A percentile compares a stretch with the other conserved stretches of the same genome.
Conservation (phyloP, 352 stramenopile genomes). For the Pythium utonaiense region DNA sequence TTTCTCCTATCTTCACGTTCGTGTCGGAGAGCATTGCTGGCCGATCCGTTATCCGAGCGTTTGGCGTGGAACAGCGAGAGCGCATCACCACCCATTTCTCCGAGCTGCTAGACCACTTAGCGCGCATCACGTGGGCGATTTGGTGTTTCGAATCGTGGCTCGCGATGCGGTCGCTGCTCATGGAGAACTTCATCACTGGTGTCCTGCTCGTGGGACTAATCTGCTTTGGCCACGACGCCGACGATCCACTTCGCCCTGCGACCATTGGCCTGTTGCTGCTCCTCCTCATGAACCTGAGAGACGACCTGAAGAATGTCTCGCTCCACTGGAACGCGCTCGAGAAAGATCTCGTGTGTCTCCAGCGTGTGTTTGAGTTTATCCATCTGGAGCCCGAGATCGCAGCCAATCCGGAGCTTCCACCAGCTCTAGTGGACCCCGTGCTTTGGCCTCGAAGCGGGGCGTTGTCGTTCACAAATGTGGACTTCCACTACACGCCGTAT, state of each 20-base stretch:
- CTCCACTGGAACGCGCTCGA: conserved; percentile 25
- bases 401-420: conserved; percentile 22
- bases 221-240: conserved; percentile 23
- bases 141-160: conserved; percentile 35
- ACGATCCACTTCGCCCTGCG: conserved; percentile 14
- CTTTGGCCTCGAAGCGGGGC: conserved; percentile 20
- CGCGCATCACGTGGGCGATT: conserved; percentile 27
- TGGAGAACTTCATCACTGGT: conserved; percentile 32
- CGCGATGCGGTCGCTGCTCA: conserved; percentile 27
- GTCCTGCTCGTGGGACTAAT: conserved; percentile 20
- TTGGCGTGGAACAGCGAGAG: conserved; percentile 20
- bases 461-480: conserved; percentile 20
- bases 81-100: conserved; percentile 12
- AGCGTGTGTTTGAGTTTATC: conserved; percentile 29
- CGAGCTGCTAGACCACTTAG: conserved; percentile 14
- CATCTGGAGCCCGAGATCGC: conserved; percentile 23
- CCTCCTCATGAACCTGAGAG: conserved; percentile 22
- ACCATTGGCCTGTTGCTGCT: conserved; percentile 26
- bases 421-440: conserved; percentile 16
- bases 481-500: conserved; percentile 25
- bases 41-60: conserved; percentile 20
- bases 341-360: conserved; percentile 24
- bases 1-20: conserved; percentile 29
- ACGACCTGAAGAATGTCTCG: conserved; percentile 24
- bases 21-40: conserved; percentile 22